These are phyloP conservation scores for Hypoxylon sp. DNA, from an alignment of 2,329 filamentous ascomycete genomes.

Conservation along the genomic window DNA sequence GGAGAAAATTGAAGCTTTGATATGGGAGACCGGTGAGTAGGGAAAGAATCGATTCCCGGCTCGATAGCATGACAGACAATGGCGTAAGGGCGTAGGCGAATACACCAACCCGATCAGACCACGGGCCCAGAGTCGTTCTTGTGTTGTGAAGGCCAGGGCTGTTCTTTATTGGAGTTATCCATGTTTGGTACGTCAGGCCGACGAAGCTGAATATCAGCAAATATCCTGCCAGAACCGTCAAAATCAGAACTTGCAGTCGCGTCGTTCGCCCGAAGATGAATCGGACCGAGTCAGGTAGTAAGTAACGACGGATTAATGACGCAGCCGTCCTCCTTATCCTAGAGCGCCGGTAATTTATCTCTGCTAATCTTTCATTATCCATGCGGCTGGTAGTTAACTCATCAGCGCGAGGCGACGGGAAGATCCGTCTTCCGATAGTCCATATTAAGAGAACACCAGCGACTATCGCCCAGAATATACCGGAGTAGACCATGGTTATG, in stretches of 20 bases:
- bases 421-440: constrained; percentile 53
- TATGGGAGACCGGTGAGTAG: constrained; percentile 79
- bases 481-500: constrained; percentile 62
- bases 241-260: constrained; percentile 73
- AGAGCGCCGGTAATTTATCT: constrained; percentile 32
- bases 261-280: constrained; percentile 75
- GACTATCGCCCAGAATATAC: constrained; percentile 63
- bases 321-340: constrained; percentile 55
- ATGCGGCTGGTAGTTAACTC: constrained; percentile 39
- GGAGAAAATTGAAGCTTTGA: constrained; percentile 82
- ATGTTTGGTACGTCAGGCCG: constrained; percentile 75
- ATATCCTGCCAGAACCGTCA: constrained; percentile 70
- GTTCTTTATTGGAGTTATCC: constrained; percentile 76
- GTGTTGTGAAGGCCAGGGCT: constrained; percentile 70
- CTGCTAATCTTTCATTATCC: constrained; percentile 37
- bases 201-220: constrained; percentile 76
- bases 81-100: constrained; percentile 81
- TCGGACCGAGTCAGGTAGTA: constrained; percentile 71
- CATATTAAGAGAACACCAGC: constrained; percentile 59
- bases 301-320: constrained; percentile 60
- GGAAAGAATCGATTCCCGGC: constrained; percentile 76
- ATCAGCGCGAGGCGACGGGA: constrained; percentile 43
- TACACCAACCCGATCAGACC: constrained; percentile 75
- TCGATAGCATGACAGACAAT: constrained; percentile 74
- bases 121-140: constrained; percentile 74